A percentile compares a stretch with the other conserved stretches of the same genome.
phyloP scores from a whole-genome alignment of 768 basidiomycete species.

The Lactarius quietus region DNA sequence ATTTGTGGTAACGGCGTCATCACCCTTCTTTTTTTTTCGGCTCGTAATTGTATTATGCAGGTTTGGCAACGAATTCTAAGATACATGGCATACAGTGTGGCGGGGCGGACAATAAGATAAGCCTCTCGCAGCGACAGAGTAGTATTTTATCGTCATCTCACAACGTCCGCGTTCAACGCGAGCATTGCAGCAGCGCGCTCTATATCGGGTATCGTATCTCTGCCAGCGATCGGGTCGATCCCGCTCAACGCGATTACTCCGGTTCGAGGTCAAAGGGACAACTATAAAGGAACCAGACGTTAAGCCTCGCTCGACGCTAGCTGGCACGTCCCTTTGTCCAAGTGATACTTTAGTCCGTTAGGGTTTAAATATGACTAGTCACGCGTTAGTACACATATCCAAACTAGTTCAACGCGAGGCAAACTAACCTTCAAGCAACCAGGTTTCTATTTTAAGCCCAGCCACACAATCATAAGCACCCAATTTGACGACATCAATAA shows the following conservation, averaged over 20 bases:
- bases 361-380: conserved; percentile 57
- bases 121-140: conserved; percentile 16
- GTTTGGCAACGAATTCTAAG: conserved; percentile 15
- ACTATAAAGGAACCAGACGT: neutral
- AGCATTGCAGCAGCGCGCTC: conserved; percentile 10
- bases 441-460: conserved; percentile 31
- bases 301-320: conserved; percentile 30
- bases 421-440: conserved; percentile 53
- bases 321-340: conserved; percentile 63
- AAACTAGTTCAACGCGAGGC: neutral
- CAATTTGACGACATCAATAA: neutral
- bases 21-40: neutral
- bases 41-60: conserved; percentile 17
- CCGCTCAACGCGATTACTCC: conserved; percentile 5
- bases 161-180: conserved; percentile 16
- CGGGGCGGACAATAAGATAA: conserved; percentile 12
- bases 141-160: conserved; percentile 7
- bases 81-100: conserved; percentile 21
- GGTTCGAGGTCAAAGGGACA: neutral
- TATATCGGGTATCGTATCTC: conserved; percentile 22
- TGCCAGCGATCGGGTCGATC: conserved; percentile 5
- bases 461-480: neutral
- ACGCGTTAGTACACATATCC: conserved; percentile 13
- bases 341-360: conserved; percentile 65
- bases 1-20: conserved; percentile 3